Base-by-base conservation (phyloP, 192 early-diverging fungal genomes). In the Powellomyces hirtus region DNA sequence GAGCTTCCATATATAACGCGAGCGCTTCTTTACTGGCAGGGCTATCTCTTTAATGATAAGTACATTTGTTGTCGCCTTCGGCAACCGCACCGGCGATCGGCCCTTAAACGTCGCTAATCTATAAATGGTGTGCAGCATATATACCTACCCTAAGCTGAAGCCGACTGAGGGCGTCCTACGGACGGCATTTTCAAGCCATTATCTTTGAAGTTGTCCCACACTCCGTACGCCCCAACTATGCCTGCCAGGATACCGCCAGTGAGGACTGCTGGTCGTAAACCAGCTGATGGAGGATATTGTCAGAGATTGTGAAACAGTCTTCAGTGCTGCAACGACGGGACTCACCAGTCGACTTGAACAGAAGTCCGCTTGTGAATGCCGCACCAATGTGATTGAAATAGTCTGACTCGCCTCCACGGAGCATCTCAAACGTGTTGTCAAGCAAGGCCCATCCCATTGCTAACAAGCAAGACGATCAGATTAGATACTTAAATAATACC, bases 341-440 rank as follows among this genome's bases (percentile, higher is more conserved):
- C 56, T 24, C 58, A 83, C 79, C 81, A 40, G 85, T 86, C 29
- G 73, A 81, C 56, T 85, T 84, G 75, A 84, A 86, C 20, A 86
- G 16, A 35, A 77, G 52, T 11, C 85, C 85, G 22, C 79, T 59
- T 20, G 77, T 62, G 70, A 86, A 86, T 16, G 83, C 85, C 16
- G 79, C 83, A 7, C 65, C 38, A 36, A 86, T 50, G 65, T 83
- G 81, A 70, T 86, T 86, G 68, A 45, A 74, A 56, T 78, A 85
- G 59, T 86, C 85, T 18, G 68, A 64, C n/a, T 66, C 40, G 36
- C 66, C 75, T n/a, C 64, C 72, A n/a, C 80, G 63, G 22, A 72
- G 59, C 4, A 57, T 50, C 30, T 51, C 66, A 29, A 81, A 59
- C 11, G 59, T 40, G 67, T 65, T 80, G 66, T 83, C 80, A 35